Conservation (phyloP, 345 rosid genomes). For the Luvunga scandens region DNA sequence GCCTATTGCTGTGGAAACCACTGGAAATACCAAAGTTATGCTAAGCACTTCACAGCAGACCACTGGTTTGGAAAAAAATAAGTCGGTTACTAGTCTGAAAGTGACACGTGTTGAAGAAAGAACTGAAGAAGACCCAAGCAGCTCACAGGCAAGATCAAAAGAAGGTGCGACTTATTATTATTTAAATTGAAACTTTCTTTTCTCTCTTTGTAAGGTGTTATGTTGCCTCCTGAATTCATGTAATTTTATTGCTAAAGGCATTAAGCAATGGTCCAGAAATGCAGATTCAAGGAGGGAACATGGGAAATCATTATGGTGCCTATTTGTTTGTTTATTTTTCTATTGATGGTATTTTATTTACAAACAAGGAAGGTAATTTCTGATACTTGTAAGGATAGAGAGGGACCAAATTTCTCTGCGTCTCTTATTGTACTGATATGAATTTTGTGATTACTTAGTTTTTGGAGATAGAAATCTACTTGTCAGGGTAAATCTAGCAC, state of each 20-base stretch:
- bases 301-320: neutral
- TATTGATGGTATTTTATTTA: neutral
- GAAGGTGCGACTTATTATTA: slow-evolving; percentile 49
- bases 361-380: neutral
- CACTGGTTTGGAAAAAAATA: slow-evolving; percentile 24
- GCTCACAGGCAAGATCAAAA: slow-evolving; percentile 57
- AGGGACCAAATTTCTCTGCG: neutral
- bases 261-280: neutral
- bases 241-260: neutral
- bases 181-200: slow-evolving; percentile 9
- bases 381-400: neutral
- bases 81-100: slow-evolving; percentile 26
- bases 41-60: slow-evolving; percentile 23
- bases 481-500: neutral
- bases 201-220: neutral
- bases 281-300: neutral
- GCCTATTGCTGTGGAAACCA: slow-evolving; percentile 25
- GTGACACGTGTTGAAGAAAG: slow-evolving; percentile 26
- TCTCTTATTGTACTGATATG: neutral
- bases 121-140: slow-evolving; percentile 54
- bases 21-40: slow-evolving; percentile 26
- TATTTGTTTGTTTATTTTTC: neutral
- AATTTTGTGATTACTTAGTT: neutral
- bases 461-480: neutral
- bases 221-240: neutral